Evolutionary conservation across 1,284 basidiomycete genomes (phyloP), one percentile per base, ranked within the genome.

Genomic region (Coniophora puteana): DNA sequence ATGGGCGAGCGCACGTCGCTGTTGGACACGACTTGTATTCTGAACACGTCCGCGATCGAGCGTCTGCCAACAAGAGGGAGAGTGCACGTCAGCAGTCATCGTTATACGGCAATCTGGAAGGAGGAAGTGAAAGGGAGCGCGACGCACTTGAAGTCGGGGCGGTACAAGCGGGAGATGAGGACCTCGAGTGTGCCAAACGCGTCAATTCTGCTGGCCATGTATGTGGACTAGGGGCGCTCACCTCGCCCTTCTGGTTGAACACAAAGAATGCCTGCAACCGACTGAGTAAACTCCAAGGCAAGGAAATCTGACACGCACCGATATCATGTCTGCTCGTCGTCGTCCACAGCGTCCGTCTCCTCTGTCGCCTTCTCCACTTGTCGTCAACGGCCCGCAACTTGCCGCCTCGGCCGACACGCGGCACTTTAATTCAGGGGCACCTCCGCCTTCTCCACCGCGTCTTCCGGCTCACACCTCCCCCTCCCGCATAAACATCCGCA

Each of bases 201-300:
- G 36, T 31, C 29, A 27, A 41, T 22, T 16, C 4, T 13, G 11
- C 4, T 17, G 8, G 23, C 26, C 16, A 18, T 25, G n/a, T n/a
- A 21, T 4, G 4, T 20, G 13, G 6, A 30, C 18, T 10, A 6
- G 14, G 33, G 7, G 33, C 17, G 16, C n/a, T 31, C 52, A 93
- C 91, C 79, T 97, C 94, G 60, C 93, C 94, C 67, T 96, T 96
- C 66, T 93, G 90, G 59, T 95, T 97, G 76, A 96, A 96, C 49
- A 96, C 90, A 68, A 97, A 97, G 80, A 97, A 94, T 39, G 91
- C 93, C 89, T 93, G 36, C 45, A 24, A 4, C 20, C 25, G 7
- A 40, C 27, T 49, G 8, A 48, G 20, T 25, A 28, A 34, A 10
- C 18, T 41, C 13, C 8, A 26, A 14, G 30, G 20, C n/a, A 14